phyloP scores from a whole-genome alignment of 495 filamentous ascomycete species.

The Platismatia glauca region DNA sequence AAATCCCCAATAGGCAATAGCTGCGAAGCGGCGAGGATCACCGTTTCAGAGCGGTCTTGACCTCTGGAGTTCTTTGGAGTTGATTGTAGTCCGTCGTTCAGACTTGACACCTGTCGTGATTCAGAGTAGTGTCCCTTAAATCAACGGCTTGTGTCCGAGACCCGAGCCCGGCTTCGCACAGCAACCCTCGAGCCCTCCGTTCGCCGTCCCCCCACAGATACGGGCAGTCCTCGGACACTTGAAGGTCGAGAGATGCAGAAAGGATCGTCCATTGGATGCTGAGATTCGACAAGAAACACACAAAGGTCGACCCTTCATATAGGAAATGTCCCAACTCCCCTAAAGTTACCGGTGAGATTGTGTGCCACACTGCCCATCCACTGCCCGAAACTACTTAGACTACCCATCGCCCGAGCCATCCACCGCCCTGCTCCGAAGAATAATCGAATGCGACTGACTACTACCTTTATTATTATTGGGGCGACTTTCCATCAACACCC shows the following conservation, averaged over 20 bases:
- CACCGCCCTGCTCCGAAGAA: constrained; percentile 43
- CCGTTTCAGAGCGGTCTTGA: background rate
- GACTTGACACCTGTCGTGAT: constrained; percentile 4
- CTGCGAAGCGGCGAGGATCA: background rate
- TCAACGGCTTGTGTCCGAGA: background rate
- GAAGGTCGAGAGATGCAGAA: background rate
- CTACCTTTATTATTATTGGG: constrained; percentile 14
- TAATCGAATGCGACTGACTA: background rate
- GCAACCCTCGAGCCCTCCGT: background rate
- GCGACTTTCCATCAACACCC: constrained; percentile 17
- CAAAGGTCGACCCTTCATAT: background rate
- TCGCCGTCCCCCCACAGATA: background rate
- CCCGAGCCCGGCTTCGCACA: background rate
- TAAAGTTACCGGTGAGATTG: constrained; percentile 7
- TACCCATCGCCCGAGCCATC: constrained; percentile 30
- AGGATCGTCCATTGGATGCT: background rate
- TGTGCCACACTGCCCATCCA: constrained; percentile 18
- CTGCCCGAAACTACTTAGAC: constrained; percentile 23
- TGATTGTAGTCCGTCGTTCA: background rate
- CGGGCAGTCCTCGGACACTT: background rate
- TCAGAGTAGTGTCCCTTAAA: background rate
- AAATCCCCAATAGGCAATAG: background rate
- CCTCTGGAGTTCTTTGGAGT: too few relatives aligned
- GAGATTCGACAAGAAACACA: background rate
- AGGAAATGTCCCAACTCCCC: background rate